Conservation (phyloP, 495 filamentous ascomycete genomes). For the Astrothelium subdiscretum region DNA sequence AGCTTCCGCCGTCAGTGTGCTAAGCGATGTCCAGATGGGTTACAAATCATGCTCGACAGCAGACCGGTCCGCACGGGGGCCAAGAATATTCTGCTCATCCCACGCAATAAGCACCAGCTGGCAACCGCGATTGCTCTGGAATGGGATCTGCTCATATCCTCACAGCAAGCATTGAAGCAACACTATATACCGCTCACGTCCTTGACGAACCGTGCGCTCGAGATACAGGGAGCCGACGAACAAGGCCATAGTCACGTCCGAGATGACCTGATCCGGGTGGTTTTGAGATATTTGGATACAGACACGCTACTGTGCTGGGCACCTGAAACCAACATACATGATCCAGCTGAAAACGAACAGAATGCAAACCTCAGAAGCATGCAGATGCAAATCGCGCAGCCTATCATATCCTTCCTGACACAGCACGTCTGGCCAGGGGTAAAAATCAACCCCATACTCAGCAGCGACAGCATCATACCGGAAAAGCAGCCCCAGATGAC, state of each 20-base stretch:
- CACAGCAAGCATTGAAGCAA: conserved; percentile 60
- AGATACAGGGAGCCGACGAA: conserved; percentile 61
- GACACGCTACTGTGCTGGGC: conserved; percentile 94
- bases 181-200: conserved; percentile 89
- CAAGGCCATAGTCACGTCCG: conserved; percentile 34
- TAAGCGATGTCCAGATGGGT: conserved; percentile 36
- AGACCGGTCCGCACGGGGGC: conserved; percentile 65
- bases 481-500: conserved; percentile 57
- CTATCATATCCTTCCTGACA: conserved; percentile 59
- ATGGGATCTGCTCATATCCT: conserved; percentile 75
- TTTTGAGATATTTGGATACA: conserved; percentile 80
- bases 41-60: conserved; percentile 67
- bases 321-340: conserved; percentile 41
- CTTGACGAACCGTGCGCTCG: conserved; percentile 63
- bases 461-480: conserved; percentile 60
- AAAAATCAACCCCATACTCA: conserved; percentile 62
- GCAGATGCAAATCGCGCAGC: conserved; percentile 55
- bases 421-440: conserved; percentile 76
- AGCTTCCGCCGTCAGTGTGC: background rate
- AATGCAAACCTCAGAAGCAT: conserved; percentile 51
- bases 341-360: conserved; percentile 23
- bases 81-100: conserved; percentile 61
- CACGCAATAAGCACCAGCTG: conserved; percentile 63
- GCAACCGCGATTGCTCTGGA: conserved; percentile 81
- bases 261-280: conserved; percentile 46